Evolutionary conservation across 2,329 filamentous ascomycete species (phyloP), one percentile per base, ranked within the genome.

Genomic region (Claviceps paspali): DNA sequence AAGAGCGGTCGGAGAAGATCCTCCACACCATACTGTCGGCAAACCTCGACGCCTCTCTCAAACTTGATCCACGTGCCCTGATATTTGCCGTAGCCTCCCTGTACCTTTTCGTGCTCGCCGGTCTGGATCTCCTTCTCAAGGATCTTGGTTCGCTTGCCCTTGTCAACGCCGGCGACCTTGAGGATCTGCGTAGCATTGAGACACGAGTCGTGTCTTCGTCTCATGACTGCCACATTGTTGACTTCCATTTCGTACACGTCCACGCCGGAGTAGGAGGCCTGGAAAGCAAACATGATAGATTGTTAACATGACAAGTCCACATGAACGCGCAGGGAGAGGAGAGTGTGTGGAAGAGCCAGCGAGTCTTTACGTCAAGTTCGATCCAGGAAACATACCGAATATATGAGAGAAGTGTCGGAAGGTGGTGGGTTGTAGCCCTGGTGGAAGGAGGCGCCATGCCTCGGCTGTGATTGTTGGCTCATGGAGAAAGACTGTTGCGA

Each of bases 201-300:
- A 84, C 88, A 96, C 47, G 85, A 88, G 59, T 98, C 91, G 47
- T 82, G 81, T 45, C 91, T 80, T 41, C 91, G 79, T 56, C 91
- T 84, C 91, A 98, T 98, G 35, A 96, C 87, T 18, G 86, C 85
- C 46, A 98, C 69, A 32, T 75, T 76, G 55, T 94, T 92, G 43
- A 96, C 82, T 57, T 95, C 87, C 86, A 96, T 95, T 61, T 98
- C 91, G 64, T 96, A 98, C 12, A 98, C 91, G 43, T 88, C 80
- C 32, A 96, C 85, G 47, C 87, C 86, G 6, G 88, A 96, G 58
- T 96, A 96, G 29, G 92, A 82, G 42, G 88, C 88, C 71, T 75
- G 8, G 6, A 6, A 26, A 19, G 11, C 7, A 11, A 21, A n/a
- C 15, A 28, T n/a, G 17, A 26, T 10, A 19, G 11, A 29, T 29